Evolutionary conservation across 2,329 filamentous ascomycete species (phyloP).

Genomic region (Kalaharituber pfeilii): DNA sequence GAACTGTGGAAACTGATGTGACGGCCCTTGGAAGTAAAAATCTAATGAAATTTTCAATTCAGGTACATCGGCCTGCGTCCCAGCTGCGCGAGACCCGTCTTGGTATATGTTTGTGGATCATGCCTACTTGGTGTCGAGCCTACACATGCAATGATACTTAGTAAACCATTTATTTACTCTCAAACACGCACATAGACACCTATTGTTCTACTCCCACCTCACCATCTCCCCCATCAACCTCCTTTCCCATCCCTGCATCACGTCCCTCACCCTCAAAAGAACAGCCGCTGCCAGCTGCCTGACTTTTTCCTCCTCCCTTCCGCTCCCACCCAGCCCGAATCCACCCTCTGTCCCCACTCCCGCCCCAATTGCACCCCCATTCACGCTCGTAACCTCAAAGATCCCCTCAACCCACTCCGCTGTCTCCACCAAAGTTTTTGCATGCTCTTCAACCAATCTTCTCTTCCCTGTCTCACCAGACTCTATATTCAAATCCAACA

Average conservation of each 20-base stretch:
- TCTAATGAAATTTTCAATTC: too few relatives aligned
- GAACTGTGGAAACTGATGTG: too few relatives aligned
- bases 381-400: conserved; percentile 39
- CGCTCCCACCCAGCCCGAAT: conserved; percentile 44
- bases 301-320: conserved; percentile 13
- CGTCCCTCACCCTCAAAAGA: conserved; percentile 59
- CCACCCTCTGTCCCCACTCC: conserved; percentile 47
- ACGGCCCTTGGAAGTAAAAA: too few relatives aligned
- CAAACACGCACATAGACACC: too few relatives aligned
- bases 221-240: conserved; percentile 21
- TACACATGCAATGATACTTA: too few relatives aligned
- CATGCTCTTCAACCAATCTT: conserved; percentile 54
- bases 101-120: too few relatives aligned
- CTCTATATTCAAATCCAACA: conserved; percentile 58
- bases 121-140: too few relatives aligned
- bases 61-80: too few relatives aligned
- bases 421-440: conserved; percentile 65
- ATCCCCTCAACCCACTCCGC: conserved; percentile 68
- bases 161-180: too few relatives aligned
- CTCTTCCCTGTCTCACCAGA: conserved; percentile 39
- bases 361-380: conserved; percentile 12
- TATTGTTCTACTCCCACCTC: conserved; percentile 1
- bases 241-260: conserved; percentile 26
- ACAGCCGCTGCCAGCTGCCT: conserved; percentile 43
- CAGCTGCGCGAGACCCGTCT: too few relatives aligned